These are phyloP conservation scores for Flueggea neowawraea DNA, from an alignment of 441 rosid species.

Conservation along the genomic window DNA sequence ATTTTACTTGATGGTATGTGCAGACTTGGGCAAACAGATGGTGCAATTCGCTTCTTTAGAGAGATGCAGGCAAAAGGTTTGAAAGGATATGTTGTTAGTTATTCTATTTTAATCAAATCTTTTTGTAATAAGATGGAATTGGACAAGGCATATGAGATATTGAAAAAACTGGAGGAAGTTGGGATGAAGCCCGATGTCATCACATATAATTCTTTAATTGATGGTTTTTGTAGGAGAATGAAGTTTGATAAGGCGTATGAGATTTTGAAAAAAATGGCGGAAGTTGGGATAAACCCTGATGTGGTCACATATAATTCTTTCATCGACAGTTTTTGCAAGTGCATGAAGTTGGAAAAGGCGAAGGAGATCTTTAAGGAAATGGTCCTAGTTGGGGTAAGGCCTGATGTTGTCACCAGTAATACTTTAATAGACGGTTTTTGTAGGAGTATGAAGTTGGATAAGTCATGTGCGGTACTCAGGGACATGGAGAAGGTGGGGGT, in stretches of 20 bases:
- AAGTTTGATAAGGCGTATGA: no score
- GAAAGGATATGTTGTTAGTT: constrained; percentile 42
- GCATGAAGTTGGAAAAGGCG: constrained; percentile 52
- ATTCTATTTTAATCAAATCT: constrained; percentile 54
- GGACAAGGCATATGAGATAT: no score
- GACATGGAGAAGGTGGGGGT: constrained; percentile 57
- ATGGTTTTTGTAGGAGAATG: no score
- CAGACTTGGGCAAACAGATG: constrained; percentile 47
- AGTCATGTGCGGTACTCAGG: constrained; percentile 34
- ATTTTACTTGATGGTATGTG: constrained; percentile 70
- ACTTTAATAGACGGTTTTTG: constrained; percentile 59
- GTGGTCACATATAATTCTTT: no score
- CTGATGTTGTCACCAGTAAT: constrained; percentile 56
- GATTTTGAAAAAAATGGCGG: no score
- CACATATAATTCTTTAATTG: no score
- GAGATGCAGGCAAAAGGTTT: constrained; percentile 57
- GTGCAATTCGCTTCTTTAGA: constrained; percentile 42
- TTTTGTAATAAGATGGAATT: constrained; percentile 27
- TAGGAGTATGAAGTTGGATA: constrained; percentile 58
- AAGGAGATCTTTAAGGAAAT: constrained; percentile 51
- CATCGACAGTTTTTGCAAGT: constrained; percentile 4
- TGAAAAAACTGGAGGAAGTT: no score
- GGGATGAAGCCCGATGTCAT: no score
- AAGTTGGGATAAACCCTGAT: no score
- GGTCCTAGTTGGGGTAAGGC: constrained; percentile 37